A percentile compares a stretch with the other conserved stretches of the same genome.
These are phyloP conservation scores for Globisporangium iwayamae DNA, from an alignment of 352 stramenopile genomes.

Conservation along the genomic window DNA sequence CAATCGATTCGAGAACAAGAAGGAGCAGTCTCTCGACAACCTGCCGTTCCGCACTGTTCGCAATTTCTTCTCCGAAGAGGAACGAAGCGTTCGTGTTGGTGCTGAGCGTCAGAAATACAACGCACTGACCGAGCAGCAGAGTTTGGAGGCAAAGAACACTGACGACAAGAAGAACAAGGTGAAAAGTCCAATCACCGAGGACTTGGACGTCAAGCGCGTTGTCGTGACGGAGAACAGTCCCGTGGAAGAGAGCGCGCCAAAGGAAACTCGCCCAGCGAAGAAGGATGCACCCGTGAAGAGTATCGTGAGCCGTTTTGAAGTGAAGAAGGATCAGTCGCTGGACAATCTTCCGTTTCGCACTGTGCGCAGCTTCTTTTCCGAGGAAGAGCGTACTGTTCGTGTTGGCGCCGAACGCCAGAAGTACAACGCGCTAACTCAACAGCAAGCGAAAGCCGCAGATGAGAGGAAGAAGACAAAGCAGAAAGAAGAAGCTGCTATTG, in stretches of 20 bases:
- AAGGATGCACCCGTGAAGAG: conserved; percentile 1
- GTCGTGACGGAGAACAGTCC: neutral
- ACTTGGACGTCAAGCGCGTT: neutral
- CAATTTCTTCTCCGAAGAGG: conserved; percentile 41
- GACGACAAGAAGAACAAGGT: conserved; percentile 5
- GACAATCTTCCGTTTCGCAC: conserved; percentile 50
- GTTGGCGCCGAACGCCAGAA: conserved; percentile 50
- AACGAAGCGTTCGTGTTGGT: conserved; percentile 46
- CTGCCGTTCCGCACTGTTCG: conserved; percentile 52
- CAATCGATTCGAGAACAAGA: conserved; percentile 50
- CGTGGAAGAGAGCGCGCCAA: neutral
- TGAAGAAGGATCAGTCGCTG: conserved; percentile 42
- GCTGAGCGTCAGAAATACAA: conserved; percentile 56
- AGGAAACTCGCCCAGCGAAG: neutral
- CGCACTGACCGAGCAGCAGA: conserved; percentile 38
- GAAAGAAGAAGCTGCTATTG: conserved; percentile 5
- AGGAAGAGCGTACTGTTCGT: conserved; percentile 37
- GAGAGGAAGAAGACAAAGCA: conserved; percentile 13
- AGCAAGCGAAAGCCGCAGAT: conserved; percentile 25
- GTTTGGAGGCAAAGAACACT: conserved; percentile 21
- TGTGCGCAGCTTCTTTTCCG: conserved; percentile 47
- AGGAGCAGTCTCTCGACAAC: conserved; percentile 44
- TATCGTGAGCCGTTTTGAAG: conserved; percentile 33
- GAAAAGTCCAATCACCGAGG: conserved; percentile 1
- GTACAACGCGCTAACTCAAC: conserved; percentile 47